These are phyloP conservation scores for Nakazawaea siamensis DNA, from an alignment of 805 yeast genomes.

Conservation along the genomic window DNA sequence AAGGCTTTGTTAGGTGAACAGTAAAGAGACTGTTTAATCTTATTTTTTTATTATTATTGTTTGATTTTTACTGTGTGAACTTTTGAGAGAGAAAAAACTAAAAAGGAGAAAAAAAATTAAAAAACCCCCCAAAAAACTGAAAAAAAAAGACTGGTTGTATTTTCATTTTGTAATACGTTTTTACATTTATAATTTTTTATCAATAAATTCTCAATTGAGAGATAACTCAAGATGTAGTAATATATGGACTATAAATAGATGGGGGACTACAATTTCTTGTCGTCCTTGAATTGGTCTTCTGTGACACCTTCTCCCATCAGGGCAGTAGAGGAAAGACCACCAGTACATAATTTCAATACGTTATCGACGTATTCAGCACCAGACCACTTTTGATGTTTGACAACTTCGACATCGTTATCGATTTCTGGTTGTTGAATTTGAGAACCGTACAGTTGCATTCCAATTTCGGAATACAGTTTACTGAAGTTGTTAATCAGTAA, in stretches of 20 bases:
- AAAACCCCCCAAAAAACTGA: background rate
- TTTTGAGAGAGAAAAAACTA: background rate
- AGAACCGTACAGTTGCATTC: slow-evolving; percentile 95
- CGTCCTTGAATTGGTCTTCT: slow-evolving; percentile 79
- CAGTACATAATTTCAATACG: slow-evolving; percentile 80
- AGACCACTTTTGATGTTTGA: slow-evolving; percentile 98
- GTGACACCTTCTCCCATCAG: slow-evolving; percentile 99
- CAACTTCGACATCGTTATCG: slow-evolving; percentile 85
- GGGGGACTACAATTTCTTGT: background rate
- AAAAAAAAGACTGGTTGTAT: background rate
- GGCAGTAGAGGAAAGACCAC: slow-evolving; percentile 92
- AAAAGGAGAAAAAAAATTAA: background rate
- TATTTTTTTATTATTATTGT: background rate
- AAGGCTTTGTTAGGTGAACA: slow-evolving; percentile 6
- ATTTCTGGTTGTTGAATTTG: slow-evolving; percentile 82
- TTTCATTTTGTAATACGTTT: background rate
- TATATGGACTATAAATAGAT: background rate
- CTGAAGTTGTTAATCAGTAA: slow-evolving; percentile 84
- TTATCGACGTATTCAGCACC: slow-evolving; percentile 97
- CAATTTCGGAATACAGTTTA: slow-evolving; percentile 65
- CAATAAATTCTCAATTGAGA: background rate
- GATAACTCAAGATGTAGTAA: too few species aligned
- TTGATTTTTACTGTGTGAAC: background rate
- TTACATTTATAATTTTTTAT: background rate
- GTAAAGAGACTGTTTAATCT: background rate